Evolutionary conservation across 805 yeast species (phyloP).

Genomic region (Zygosaccharomyces bailii): DNA sequence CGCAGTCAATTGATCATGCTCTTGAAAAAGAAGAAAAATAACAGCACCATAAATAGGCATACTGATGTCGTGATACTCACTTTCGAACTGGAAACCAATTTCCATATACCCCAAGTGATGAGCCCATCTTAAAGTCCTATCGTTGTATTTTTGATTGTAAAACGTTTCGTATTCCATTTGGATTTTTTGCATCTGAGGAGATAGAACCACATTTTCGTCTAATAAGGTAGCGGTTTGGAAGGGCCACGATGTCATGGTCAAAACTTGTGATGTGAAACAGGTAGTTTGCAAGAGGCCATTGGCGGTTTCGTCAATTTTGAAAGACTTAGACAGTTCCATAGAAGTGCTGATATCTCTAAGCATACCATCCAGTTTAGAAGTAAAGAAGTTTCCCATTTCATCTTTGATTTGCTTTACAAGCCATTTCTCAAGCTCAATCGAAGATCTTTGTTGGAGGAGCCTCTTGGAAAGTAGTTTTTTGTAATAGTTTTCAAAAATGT

Average conservation of each 20-base stretch:
- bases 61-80: conserved; percentile 69
- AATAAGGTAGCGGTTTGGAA: conserved; percentile 36
- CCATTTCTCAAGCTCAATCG: conserved; percentile 61
- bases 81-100: conserved; percentile 63
- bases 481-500: conserved; percentile 78
- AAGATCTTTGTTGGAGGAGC: conserved; percentile 49
- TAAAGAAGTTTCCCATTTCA: conserved; percentile 75
- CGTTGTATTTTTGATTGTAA: conserved; percentile 50
- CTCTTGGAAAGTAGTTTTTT: conserved; percentile 85
- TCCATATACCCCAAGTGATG: conserved; percentile 83
- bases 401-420: conserved; percentile 64
- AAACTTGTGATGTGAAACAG: conserved; percentile 49
- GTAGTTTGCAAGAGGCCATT: conserved; percentile 21
- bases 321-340: conserved; percentile 34
- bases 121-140: conserved; percentile 70
- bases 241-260: conserved; percentile 71
- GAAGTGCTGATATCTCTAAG: conserved; percentile 70
- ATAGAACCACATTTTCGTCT: conserved; percentile 38
- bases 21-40: conserved; percentile 69
- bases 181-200: conserved; percentile 43
- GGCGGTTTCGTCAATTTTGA: conserved; percentile 13
- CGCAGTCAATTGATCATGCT: conserved; percentile 50
- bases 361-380: conserved; percentile 83
- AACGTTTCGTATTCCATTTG: conserved; percentile 47
- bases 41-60: conserved; percentile 80